A percentile compares a stretch with the other conserved stretches of the same genome.
Evolutionary conservation across 2,329 filamentous ascomycete genomes (phyloP).

Genomic region (Didymosphaeria variabile): DNA sequence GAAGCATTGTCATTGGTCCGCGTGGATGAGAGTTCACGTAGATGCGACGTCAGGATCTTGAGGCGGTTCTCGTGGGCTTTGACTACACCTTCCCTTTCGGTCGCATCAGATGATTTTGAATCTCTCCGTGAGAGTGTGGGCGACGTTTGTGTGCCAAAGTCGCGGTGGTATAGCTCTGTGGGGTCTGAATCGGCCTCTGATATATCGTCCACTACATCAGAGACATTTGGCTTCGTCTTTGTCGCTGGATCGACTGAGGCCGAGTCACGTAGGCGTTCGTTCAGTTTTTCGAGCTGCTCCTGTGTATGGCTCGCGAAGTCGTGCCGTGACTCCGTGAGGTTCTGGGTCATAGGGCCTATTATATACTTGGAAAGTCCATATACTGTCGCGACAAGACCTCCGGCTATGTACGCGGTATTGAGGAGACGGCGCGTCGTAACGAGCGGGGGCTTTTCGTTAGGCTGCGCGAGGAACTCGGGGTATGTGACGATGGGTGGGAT

Average conservation of each 20-base stretch:
- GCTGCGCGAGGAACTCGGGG: constrained; percentile 69
- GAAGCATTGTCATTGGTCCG: constrained; percentile 61
- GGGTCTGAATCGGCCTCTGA: constrained; percentile 68
- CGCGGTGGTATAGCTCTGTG: constrained; percentile 81
- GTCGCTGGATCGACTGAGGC: constrained; percentile 69
- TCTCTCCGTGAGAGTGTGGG: constrained; percentile 56
- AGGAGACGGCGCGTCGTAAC: constrained; percentile 65
- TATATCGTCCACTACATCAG: constrained; percentile 48
- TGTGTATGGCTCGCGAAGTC: constrained; percentile 64
- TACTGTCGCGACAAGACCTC: constrained; percentile 64
- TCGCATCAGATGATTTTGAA: constrained; percentile 32
- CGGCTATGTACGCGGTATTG: constrained; percentile 65
- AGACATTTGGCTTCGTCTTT: constrained; percentile 37
- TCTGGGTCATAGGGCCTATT: constrained; percentile 68
- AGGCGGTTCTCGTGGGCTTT: constrained; percentile 57
- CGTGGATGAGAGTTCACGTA: constrained; percentile 61
- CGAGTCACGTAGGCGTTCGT: constrained; percentile 64
- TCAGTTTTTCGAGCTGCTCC: constrained; percentile 63
- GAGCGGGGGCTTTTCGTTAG: constrained; percentile 67
- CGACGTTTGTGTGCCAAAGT: constrained; percentile 81
- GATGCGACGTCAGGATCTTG: constrained; percentile 60
- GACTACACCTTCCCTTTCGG: constrained; percentile 40
- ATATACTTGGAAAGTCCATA: constrained; percentile 77
- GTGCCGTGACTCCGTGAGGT: constrained; percentile 64
- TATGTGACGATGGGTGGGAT: constrained; percentile 72